Evolutionary conservation across 1,284 basidiomycete species (phyloP), one percentile per base, ranked within the genome.

Genomic region (Cutaneotrichosporon curvatum): DNA sequence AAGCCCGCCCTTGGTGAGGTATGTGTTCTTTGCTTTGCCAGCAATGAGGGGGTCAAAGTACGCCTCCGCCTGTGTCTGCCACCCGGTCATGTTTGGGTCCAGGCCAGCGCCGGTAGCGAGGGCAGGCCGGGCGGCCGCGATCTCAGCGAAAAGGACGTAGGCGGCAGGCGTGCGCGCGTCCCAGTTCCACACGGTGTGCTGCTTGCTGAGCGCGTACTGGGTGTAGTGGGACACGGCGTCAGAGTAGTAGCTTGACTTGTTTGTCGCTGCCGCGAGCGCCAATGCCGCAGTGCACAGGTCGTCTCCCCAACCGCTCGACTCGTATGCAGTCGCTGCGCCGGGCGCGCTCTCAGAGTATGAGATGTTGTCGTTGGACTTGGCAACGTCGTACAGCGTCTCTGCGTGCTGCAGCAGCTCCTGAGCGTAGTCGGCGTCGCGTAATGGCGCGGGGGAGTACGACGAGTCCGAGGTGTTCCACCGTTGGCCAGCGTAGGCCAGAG

Each of bases 121-220:
- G 48, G 83, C 81, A 0, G 72, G 70, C 40, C 72, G 61, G 15
- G 69, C 63, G 20, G 63, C 51, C 1, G 73, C 64, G 8, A 72
- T 51, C 55, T 78, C 74, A 1, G 68, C 65, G 43, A 85, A 85
- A 11, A 94, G 72, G 16, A 94, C 78, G 35, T 82, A 79, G 0
- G 87, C 63, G 1, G 83, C 87, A 3, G 87, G 83, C 0, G 78
- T 78, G 65, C 87, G 86, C 2, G 80, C 80, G 63, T 92, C 89
- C 90, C 91, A 95, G 63, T 92, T 91, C 73, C 91, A 86, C 6
- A 84, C 82, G 5, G 74, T 69, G 43, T 81, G 72, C 35, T 76
- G 72, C 2, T 74, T 73, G 4, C 72, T 69, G 0, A 89, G 75
- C 15, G 74, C 65, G 60, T 79, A 84, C 31, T 80, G 71, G 4